These are phyloP conservation scores for Suillus weaverae DNA, from an alignment of 768 basidiomycete genomes.

Conservation along the genomic window DNA sequence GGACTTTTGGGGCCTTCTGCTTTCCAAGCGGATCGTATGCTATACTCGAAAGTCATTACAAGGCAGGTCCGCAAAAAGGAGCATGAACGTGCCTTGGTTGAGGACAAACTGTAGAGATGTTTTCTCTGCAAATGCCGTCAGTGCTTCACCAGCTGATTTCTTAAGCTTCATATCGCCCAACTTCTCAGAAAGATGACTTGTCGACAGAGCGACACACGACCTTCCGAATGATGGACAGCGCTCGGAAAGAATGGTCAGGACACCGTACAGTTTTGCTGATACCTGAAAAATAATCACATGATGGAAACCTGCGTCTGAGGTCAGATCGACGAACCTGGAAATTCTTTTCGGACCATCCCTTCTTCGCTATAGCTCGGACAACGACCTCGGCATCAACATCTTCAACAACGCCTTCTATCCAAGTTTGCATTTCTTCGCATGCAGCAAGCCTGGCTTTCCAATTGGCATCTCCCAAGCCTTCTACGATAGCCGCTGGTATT, in stretches of 20 bases:
- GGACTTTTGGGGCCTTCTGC: slow-evolving; percentile 96
- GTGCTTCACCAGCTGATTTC: slow-evolving; percentile 89
- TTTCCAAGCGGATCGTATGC: slow-evolving; percentile 92
- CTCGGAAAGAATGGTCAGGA: slow-evolving; percentile 72
- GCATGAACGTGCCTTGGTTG: slow-evolving; percentile 66
- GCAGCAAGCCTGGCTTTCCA: slow-evolving; percentile 93
- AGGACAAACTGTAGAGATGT: slow-evolving; percentile 94
- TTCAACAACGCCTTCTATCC: slow-evolving; percentile 71
- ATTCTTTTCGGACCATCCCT: slow-evolving; percentile 98
- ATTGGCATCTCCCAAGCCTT: slow-evolving; percentile 79
- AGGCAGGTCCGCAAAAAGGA: slow-evolving; percentile 8
- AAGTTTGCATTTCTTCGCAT: slow-evolving; percentile 79
- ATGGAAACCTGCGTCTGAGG: background rate
- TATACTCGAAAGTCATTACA: slow-evolving; percentile 33
- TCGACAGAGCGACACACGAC: slow-evolving; percentile 78
- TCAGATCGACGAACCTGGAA: slow-evolving; percentile 68
- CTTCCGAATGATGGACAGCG: slow-evolving; percentile 81
- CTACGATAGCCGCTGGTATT: slow-evolving; percentile 69
- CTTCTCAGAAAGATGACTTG: slow-evolving; percentile 87
- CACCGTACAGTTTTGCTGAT: slow-evolving; percentile 82
- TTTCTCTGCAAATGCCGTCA: slow-evolving; percentile 85
- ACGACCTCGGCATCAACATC: slow-evolving; percentile 85
- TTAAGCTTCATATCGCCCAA: slow-evolving; percentile 95
- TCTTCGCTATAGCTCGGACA: slow-evolving; percentile 84
- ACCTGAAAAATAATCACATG: slow-evolving; percentile 53